Conservation (phyloP, 768 basidiomycete genomes). For the Mycena amicta region DNA sequence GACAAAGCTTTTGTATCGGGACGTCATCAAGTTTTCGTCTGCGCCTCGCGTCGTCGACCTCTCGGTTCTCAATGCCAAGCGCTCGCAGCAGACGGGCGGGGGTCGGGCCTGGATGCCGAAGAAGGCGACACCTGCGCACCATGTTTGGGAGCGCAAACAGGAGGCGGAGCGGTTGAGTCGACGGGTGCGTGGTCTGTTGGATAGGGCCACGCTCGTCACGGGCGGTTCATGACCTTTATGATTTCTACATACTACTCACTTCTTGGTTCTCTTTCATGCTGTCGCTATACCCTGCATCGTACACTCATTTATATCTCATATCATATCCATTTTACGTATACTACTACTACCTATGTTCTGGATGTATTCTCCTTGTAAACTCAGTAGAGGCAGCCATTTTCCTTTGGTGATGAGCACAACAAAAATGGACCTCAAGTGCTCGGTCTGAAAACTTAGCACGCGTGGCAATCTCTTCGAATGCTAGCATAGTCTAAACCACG, state of each 20-base stretch:
- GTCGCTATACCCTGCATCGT: slow-evolving; percentile 20
- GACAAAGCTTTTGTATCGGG: slow-evolving; percentile 84
- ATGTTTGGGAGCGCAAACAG: slow-evolving; percentile 74
- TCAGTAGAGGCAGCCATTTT: too few species aligned
- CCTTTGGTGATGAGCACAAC: too few species aligned
- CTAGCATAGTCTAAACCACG: too few species aligned
- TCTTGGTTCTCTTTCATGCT: slow-evolving; percentile 10
- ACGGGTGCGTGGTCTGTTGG: slow-evolving; percentile 70
- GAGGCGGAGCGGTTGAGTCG: slow-evolving; percentile 74
- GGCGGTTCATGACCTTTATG: slow-evolving; percentile 25
- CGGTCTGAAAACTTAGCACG: too few species aligned
- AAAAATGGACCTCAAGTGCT: too few species aligned
- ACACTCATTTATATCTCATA: slow-evolving; percentile 7
- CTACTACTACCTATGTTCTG: too few species aligned
- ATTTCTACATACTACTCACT: slow-evolving; percentile 1
- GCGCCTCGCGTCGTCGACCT: slow-evolving; percentile 87
- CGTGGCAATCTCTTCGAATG: too few species aligned
- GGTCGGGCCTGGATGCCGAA: slow-evolving; percentile 76
- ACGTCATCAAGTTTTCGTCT: slow-evolving; percentile 84
- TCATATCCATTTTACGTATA: too few species aligned
- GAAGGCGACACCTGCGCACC: slow-evolving; percentile 80
- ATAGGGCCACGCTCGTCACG: slow-evolving; percentile 56
- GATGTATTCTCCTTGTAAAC: too few species aligned
- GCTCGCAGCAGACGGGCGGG: slow-evolving; percentile 51
- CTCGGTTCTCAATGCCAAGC: slow-evolving; percentile 55